phyloP scores from a whole-genome alignment of 1,284 basidiomycete genomes.

The Pseudozyma hubeiensis region DNA sequence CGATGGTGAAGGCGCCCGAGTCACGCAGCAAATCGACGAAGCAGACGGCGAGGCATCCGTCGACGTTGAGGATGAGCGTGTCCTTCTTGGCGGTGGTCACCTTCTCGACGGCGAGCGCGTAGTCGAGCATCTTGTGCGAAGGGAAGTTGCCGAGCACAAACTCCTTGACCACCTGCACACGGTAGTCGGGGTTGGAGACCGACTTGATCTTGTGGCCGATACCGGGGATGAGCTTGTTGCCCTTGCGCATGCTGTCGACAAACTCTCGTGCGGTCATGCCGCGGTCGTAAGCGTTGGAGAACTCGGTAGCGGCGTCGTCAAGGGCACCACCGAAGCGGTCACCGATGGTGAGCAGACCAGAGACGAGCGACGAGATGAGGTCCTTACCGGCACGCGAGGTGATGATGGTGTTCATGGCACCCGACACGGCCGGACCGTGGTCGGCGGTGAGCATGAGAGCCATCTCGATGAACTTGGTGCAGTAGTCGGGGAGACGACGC shows the following conservation, averaged over 20 bases:
- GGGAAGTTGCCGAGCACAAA: conserved; percentile 97
- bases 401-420: conserved; percentile 99
- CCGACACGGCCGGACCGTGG: conserved; percentile 77
- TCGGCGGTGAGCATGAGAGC: conserved; percentile 98
- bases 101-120: conserved; percentile 97
- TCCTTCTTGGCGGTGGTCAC: conserved; percentile 98
- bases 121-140: conserved; percentile 80
- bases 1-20: conserved; percentile 91
- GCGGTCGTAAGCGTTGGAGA: conserved; percentile 81
- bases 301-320: conserved; percentile 95
- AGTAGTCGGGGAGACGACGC: conserved; percentile 74
- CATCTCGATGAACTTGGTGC: conserved; percentile 87
- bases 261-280: conserved; percentile 96
- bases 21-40: conserved; percentile 95
- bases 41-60: conserved; percentile 96
- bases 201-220: conserved; percentile 99
- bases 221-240: conserved; percentile 96
- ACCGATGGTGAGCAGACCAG: conserved; percentile 96
- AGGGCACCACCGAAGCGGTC: conserved; percentile 99
- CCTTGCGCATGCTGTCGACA: conserved; percentile 93
- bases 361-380: conserved; percentile 93
- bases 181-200: conserved; percentile 70
- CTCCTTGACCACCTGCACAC: conserved; percentile 97
- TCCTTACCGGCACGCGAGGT: conserved; percentile 99
- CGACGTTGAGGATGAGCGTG: conserved; percentile 77